phyloP scores from a whole-genome alignment of 2,329 filamentous ascomycete genomes.

The Trichoderma simmonsii region DNA sequence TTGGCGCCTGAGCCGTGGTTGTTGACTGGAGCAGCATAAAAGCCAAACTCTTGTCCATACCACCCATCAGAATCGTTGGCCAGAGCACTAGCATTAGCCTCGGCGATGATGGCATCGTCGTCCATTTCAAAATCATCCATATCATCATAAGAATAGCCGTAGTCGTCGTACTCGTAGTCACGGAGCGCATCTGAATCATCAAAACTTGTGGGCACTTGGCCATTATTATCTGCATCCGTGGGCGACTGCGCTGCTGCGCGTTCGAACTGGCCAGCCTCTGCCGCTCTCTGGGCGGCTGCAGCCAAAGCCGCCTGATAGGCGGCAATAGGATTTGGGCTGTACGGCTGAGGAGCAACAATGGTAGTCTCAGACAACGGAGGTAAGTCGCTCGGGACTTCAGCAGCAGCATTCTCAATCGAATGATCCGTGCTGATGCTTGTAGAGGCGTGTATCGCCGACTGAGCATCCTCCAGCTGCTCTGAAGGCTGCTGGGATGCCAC shows the following conservation, averaged over 20 bases:
- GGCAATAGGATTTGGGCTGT: constrained; percentile 38
- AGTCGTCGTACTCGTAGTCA: constrained; percentile 51
- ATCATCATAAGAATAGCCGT: constrained; percentile 57
- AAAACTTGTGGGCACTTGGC: neutral
- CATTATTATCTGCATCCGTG: constrained; percentile 22
- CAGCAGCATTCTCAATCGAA: constrained; percentile 13
- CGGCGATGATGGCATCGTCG: constrained; percentile 89
- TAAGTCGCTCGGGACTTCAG: neutral
- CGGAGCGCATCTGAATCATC: neutral
- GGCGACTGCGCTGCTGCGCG: constrained; percentile 51
- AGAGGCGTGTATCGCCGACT: constrained; percentile 54
- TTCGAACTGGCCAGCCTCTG: constrained; percentile 70
- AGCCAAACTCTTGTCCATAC: constrained; percentile 95
- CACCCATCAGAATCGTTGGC: constrained; percentile 91
- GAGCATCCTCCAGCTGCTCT: constrained; percentile 40
- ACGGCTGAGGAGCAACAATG: constrained; percentile 15
- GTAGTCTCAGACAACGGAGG: constrained; percentile 8
- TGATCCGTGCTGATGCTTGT: constrained; percentile 35
- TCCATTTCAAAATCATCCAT: constrained; percentile 66
- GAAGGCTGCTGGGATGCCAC: constrained; percentile 44
- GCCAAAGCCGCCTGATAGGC: constrained; percentile 83
- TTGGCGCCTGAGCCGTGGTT: constrained; percentile 38
- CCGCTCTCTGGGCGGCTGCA: constrained; percentile 74
- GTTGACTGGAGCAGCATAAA: constrained; percentile 67
- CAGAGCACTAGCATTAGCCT: constrained; percentile 88